phyloP scores from a whole-genome alignment of 1,284 basidiomycete genomes.

The Afroboletus lepidellus region DNA sequence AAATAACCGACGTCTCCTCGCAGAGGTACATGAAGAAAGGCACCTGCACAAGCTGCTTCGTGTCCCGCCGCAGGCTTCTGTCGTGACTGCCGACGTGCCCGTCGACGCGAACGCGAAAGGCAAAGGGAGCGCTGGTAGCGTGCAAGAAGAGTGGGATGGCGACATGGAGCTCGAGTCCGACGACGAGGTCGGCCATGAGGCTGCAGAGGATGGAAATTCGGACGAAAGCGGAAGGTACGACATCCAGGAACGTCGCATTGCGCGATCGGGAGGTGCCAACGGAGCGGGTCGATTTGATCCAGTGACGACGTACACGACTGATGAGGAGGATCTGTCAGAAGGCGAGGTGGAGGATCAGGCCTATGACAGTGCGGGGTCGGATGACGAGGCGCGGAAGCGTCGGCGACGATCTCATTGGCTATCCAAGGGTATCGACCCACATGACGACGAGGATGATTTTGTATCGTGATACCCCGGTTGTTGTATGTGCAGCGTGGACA shows the following conservation, averaged over 20 bases:
- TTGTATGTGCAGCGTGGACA: background rate
- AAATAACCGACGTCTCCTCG: conserved; percentile 66
- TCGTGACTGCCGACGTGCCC: conserved; percentile 25
- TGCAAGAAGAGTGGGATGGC: conserved; percentile 40
- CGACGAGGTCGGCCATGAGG: conserved; percentile 14
- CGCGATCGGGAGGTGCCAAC: conserved; percentile 2
- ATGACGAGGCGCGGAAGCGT: conserved; percentile 13
- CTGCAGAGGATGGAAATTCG: conserved; percentile 10
- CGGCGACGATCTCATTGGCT: conserved; percentile 33
- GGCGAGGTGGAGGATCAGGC: conserved; percentile 23
- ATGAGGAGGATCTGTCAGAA: conserved; percentile 30
- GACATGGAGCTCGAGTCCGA: conserved; percentile 32
- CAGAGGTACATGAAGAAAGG: conserved; percentile 66
- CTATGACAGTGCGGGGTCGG: conserved; percentile 16
- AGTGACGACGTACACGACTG: conserved; percentile 25
- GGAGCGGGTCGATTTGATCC: conserved; percentile 10
- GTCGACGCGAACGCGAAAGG: conserved; percentile 8
- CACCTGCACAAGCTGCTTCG: conserved; percentile 62
- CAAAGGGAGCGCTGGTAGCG: conserved; percentile 23
- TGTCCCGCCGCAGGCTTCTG: conserved; percentile 37
- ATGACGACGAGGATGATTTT: conserved; percentile 23
- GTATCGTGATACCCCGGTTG: background rate
- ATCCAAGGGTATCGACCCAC: conserved; percentile 28
- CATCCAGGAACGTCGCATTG: conserved; percentile 24
- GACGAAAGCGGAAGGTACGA: conserved; percentile 31